A percentile compares a stretch with the other conserved stretches of the same genome.
Evolutionary conservation across 176 grass and related monocot genomes (phyloP).

Genomic region (bread wheat (Triticum aestivum)): IWGSC_CS_RefSeq_v2.1 NC_057798.1:683338319-683338818

Average conservation of each 20-base stretch:
- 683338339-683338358: slow-evolving; percentile 47
- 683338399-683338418: slow-evolving; percentile 47
- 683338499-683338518: background rate
- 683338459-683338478: background rate
- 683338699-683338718: slow-evolving; percentile 25
- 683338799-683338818: background rate
- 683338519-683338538: background rate
- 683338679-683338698: background rate
- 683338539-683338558: background rate
- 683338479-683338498: background rate
- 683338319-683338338: slow-evolving; percentile 44
- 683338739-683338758: slow-evolving; percentile 12
- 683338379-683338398: slow-evolving; percentile 98
- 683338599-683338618: background rate
- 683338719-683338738: slow-evolving; percentile 10
- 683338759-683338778: background rate
- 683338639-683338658: background rate
- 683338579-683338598: background rate
- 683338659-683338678: slow-evolving; percentile 49
- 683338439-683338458: background rate
- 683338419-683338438: slow-evolving; percentile 32
- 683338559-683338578: background rate
- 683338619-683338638: slow-evolving; percentile 35
- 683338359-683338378: slow-evolving; percentile 71
- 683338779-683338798: background rate